A percentile compares a stretch with the other conserved stretches of the same genome.
Conservation (phyloP, 2,329 filamentous ascomycete species). For the Alternaria gansuensis region DNA sequence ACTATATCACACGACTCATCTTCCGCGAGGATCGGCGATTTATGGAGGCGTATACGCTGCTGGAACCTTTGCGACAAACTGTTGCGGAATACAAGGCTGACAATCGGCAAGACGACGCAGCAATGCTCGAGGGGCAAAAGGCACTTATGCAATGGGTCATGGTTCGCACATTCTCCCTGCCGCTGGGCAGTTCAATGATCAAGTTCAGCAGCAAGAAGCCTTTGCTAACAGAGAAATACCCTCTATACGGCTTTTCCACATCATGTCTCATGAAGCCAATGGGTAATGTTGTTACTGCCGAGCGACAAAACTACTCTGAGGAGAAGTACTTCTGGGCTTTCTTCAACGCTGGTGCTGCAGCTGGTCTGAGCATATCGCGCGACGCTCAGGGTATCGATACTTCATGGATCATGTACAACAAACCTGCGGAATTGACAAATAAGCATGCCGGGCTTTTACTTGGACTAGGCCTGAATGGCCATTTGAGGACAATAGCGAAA, state of each 20-base stretch:
- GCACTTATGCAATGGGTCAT: conserved; percentile 87
- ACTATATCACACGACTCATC: conserved; percentile 82
- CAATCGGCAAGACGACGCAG: conserved; percentile 82
- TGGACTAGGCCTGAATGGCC: conserved; percentile 90
- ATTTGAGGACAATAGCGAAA: conserved; percentile 92
- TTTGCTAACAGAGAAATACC: conserved; percentile 89
- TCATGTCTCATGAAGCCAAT: conserved; percentile 91
- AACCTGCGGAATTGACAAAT: conserved; percentile 89
- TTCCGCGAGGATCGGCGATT: conserved; percentile 92
- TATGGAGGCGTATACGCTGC: conserved; percentile 81
- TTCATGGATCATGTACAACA: conserved; percentile 99
- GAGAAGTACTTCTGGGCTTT: conserved; percentile 99
- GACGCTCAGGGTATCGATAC: conserved; percentile 94
- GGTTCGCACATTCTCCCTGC: conserved; percentile 85
- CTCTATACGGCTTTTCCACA: conserved; percentile 88
- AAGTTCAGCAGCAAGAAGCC: conserved; percentile 89
- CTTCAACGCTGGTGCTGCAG: conserved; percentile 96
- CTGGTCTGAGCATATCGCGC: conserved; percentile 87
- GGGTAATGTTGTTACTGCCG: conserved; percentile 91
- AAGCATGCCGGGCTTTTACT: conserved; percentile 95
- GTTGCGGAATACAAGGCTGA: conserved; percentile 79
- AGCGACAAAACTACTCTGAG: conserved; percentile 86
- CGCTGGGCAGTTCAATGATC: conserved; percentile 84
- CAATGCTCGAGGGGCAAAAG: conserved; percentile 91
- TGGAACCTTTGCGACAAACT: conserved; percentile 85